phyloP scores from a whole-genome alignment of 805 yeast species.

The Ascoidea tarda region DNA sequence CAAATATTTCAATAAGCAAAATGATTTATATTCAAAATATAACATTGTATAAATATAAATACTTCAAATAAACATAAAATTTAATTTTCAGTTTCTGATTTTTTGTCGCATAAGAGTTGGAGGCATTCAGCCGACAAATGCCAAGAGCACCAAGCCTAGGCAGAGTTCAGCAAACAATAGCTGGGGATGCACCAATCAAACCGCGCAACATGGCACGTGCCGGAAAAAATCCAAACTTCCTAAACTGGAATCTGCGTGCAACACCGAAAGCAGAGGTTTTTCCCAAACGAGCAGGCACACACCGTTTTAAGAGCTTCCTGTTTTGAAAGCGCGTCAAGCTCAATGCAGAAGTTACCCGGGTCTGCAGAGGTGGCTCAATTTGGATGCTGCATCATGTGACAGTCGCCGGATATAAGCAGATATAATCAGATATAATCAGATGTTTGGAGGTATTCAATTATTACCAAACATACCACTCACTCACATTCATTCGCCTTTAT shows the following conservation, averaged over 20 bases:
- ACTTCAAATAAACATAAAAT: neutral
- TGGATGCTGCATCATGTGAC: too few relatives aligned
- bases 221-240: neutral
- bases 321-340: too few relatives aligned
- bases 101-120: neutral
- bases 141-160: too few relatives aligned
- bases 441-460: too few relatives aligned
- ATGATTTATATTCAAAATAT: slow-evolving; percentile 4
- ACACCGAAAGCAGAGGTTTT: slow-evolving; percentile 2
- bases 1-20: slow-evolving; percentile 27
- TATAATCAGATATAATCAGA: too few relatives aligned
- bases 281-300: neutral
- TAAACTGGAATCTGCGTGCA: neutral
- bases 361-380: too few relatives aligned
- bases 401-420: too few relatives aligned
- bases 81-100: neutral
- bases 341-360: too few relatives aligned
- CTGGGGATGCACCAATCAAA: too few relatives aligned
- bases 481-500: too few relatives aligned
- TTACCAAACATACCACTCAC: too few relatives aligned
- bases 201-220: neutral
- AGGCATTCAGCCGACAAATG: neutral
- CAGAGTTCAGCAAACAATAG: neutral
- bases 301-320: too few relatives aligned
- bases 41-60: neutral